phyloP scores from a whole-genome alignment of 176 grass and related monocot genomes.

The Puccinellia tenuiflora region DNA sequence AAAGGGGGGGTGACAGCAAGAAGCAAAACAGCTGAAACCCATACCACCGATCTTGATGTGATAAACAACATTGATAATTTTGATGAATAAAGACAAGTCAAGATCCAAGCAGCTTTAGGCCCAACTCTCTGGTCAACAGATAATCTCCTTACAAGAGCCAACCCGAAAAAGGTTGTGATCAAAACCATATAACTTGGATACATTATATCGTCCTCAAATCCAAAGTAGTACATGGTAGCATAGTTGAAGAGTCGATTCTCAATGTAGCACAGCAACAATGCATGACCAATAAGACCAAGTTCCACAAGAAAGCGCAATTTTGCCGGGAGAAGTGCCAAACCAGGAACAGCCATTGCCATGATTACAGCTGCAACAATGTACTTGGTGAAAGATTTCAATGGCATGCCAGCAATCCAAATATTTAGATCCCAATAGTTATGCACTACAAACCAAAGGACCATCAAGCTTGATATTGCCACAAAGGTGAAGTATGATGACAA shows the following conservation, averaged over 20 bases:
- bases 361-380: conserved; percentile 77
- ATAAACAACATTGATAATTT: conserved; percentile 96
- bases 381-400: conserved; percentile 90
- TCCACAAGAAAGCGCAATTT: conserved; percentile 77
- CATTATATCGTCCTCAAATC: conserved; percentile 86
- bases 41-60: conserved; percentile 83
- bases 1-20: conserved; percentile 83
- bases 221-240: conserved; percentile 88
- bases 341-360: conserved; percentile 84
- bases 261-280: conserved; percentile 81
- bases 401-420: conserved; percentile 98
- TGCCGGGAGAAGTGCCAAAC: conserved; percentile 74
- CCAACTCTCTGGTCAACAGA: conserved; percentile 71
- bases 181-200: conserved; percentile 97
- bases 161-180: conserved; percentile 71
- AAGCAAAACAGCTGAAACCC: conserved; percentile 85
- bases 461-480: conserved; percentile 81
- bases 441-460: conserved; percentile 98
- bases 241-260: conserved; percentile 94
- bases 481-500: conserved; percentile 98
- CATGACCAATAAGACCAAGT: conserved; percentile 83
- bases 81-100: conserved; percentile 87
- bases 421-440: conserved; percentile 98
- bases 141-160: conserved; percentile 84
- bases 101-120: conserved; percentile 82